Percentiles rank a stretch among this genome's conserved stretches.
Evolutionary conservation across 495 filamentous ascomycete genomes (phyloP).

Genomic region (Aspergillus ostianus): DNA sequence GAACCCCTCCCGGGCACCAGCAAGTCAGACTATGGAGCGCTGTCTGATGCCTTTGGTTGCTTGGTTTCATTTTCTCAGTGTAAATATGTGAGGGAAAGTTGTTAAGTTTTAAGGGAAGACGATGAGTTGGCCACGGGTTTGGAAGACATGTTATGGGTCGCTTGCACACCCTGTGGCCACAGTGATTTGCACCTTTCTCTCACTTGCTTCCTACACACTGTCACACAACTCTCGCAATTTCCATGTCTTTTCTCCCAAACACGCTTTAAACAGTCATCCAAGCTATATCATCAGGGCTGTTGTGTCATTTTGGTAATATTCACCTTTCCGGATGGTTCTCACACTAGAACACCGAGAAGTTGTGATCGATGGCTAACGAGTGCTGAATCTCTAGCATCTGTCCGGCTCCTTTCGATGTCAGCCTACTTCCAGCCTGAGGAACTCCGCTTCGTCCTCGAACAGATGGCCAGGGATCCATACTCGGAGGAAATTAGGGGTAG

Average conservation of each 20-base stretch:
- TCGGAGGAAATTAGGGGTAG: slow-evolving; percentile 1
- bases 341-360: not conserved
- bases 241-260: not conserved
- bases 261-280: not conserved
- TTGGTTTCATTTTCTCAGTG: not conserved
- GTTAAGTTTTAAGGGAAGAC: not conserved
- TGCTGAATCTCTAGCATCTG: not conserved
- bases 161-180: not conserved
- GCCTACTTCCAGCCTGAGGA: not conserved
- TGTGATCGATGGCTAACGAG: not conserved
- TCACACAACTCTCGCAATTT: not conserved
- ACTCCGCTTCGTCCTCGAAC: not conserved
- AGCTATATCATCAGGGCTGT: not conserved
- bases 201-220: not conserved
- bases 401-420: not conserved
- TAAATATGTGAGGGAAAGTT: not conserved
- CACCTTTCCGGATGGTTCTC: not conserved
- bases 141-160: not conserved
- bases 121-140: not conserved
- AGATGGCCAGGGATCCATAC: not conserved
- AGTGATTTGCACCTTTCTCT: not conserved
- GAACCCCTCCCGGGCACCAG: not conserved
- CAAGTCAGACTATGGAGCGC: too few species aligned
- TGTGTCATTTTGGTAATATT: not conserved
- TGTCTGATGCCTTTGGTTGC: too few species aligned